Evolutionary conservation across 345 rosid genomes (phyloP).

Genomic region (Heritiera fomes): DNA sequence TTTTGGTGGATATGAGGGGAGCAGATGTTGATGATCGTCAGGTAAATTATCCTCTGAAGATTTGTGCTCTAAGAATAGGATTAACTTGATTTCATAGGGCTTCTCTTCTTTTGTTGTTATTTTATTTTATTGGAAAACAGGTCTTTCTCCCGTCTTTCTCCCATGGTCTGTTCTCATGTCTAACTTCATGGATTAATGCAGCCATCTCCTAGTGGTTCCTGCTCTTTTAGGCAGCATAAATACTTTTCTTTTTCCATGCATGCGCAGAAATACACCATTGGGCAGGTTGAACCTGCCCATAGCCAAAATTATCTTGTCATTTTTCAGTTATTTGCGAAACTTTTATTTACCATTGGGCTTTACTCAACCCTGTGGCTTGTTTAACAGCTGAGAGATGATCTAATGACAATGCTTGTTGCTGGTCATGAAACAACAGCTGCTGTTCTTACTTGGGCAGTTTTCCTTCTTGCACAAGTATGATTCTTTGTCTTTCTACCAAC

Average conservation of each 20-base stretch:
- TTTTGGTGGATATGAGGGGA: slow-evolving; percentile 93
- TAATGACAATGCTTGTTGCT: slow-evolving; percentile 93
- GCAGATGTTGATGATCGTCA: slow-evolving; percentile 83
- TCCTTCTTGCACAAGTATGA: slow-evolving; percentile 82
- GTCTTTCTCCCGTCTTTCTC: not conserved
- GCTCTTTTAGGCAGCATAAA: slow-evolving; percentile 5
- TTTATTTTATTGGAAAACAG: not conserved
- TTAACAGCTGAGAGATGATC: slow-evolving; percentile 84
- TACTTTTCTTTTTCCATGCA: not conserved
- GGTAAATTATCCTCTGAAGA: slow-evolving; percentile 40
- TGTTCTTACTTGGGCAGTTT: slow-evolving; percentile 96
- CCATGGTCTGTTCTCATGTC: not conserved
- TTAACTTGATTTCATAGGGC: not conserved
- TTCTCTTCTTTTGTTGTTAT: not conserved
- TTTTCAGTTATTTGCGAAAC: not conserved
- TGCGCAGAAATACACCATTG: not conserved
- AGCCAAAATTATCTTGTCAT: not conserved
- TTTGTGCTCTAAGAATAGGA: slow-evolving; percentile 3
- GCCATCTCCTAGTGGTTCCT: slow-evolving; percentile 7
- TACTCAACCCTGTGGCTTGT: not conserved
- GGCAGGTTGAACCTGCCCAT: not conserved
- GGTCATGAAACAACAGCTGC: slow-evolving; percentile 99
- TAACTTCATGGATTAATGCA: not conserved
- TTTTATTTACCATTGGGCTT: not conserved
- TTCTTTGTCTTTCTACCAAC: slow-evolving; percentile 10